phyloP scores from a whole-genome alignment of 495 filamentous ascomycete genomes.

The Clavariopsis aquatica region DNA sequence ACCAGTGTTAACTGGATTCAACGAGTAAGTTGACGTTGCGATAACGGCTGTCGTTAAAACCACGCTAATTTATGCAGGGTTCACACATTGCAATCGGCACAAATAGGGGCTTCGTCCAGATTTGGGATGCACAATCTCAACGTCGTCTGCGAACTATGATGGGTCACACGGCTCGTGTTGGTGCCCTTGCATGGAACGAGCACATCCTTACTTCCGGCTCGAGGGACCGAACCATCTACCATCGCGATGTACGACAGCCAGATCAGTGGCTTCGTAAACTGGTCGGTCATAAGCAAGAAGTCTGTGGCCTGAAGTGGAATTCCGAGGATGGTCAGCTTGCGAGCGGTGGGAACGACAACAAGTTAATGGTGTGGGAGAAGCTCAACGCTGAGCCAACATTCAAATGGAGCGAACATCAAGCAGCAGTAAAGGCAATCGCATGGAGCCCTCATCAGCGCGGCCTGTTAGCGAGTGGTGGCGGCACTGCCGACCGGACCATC shows the following conservation, averaged over 20 bases:
- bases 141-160: slow-evolving; percentile 92
- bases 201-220: slow-evolving; percentile 96
- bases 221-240: slow-evolving; percentile 86
- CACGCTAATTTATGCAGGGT: slow-evolving; percentile 54
- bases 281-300: slow-evolving; percentile 95
- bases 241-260: slow-evolving; percentile 92
- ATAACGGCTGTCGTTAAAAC: not conserved
- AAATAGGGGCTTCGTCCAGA: slow-evolving; percentile 88
- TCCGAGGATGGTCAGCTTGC: slow-evolving; percentile 90
- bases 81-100: slow-evolving; percentile 95
- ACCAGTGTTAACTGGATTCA: slow-evolving; percentile 99
- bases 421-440: slow-evolving; percentile 97
- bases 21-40: slow-evolving; percentile 51
- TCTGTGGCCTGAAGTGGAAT: slow-evolving; percentile 98
- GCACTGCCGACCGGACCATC: slow-evolving; percentile 91
- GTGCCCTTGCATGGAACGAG: slow-evolving; percentile 93
- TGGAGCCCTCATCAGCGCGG: slow-evolving; percentile 97
- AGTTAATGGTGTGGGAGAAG: slow-evolving; percentile 97
- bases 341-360: slow-evolving; percentile 98
- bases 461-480: slow-evolving; percentile 91
- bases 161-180: slow-evolving; percentile 88
- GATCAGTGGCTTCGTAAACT: slow-evolving; percentile 84
- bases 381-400: slow-evolving; percentile 80
- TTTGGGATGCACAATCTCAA: slow-evolving; percentile 90
- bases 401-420: slow-evolving; percentile 89